Conservation (phyloP, 2,329 filamentous ascomycete species). For the Thielaviopsis punctulata region DNA sequence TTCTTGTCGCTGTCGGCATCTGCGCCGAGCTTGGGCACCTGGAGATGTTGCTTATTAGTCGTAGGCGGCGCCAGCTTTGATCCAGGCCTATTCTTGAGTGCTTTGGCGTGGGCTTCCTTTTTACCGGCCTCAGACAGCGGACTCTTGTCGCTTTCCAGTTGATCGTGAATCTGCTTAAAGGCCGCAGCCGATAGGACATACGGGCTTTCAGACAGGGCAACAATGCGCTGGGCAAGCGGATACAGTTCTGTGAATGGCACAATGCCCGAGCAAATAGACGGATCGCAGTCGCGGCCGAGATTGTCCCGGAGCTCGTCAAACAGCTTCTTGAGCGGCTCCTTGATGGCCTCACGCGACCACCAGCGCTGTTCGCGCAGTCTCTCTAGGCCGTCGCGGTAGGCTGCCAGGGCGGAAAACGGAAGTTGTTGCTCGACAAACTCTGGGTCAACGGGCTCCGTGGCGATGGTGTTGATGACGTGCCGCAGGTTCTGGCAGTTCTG, state of each 20-base stretch:
- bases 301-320: constrained; percentile 8
- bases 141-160: constrained; percentile 1
- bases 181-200: constrained; percentile 5
- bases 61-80: neutral
- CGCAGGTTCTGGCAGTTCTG: constrained; percentile 10
- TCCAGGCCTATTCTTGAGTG: neutral
- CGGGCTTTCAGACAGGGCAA: constrained; percentile 5
- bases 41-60: constrained; percentile 3
- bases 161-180: constrained; percentile 3
- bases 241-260: constrained; percentile 13
- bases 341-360: constrained; percentile 11
- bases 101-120: constrained; percentile 3
- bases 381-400: neutral
- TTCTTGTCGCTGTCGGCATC: neutral
- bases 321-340: constrained; percentile 10
- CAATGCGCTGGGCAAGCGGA: constrained; percentile 8
- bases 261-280: constrained; percentile 18
- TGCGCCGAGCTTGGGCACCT: neutral
- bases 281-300: constrained; percentile 10
- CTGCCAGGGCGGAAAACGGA: constrained; percentile 7
- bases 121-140: constrained; percentile 9
- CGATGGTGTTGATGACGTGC: constrained; percentile 3
- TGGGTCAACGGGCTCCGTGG: constrained; percentile 14
- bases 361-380: constrained; percentile 5
- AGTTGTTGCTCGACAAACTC: constrained; percentile 17